Percentiles rank a stretch among this genome's conserved stretches.
These are phyloP conservation scores for Nakaseomyces delphensis DNA, from an alignment of 1,139 yeast species.

Conservation along the genomic window DNA sequence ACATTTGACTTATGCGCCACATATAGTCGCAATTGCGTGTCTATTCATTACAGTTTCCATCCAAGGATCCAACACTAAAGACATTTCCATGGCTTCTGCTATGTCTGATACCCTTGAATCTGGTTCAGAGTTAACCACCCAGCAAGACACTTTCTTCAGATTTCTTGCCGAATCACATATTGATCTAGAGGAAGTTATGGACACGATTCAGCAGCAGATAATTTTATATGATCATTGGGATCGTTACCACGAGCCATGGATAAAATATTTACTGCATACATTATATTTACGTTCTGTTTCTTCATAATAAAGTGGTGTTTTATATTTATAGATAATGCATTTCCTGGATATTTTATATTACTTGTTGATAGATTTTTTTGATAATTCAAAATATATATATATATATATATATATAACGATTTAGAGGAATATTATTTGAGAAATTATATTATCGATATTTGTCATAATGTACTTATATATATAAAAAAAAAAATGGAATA, in stretches of 20 bases:
- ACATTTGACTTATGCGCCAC: conserved; percentile 79
- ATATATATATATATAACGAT: too few relatives aligned
- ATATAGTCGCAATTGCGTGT: conserved; percentile 79
- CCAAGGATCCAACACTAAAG: conserved; percentile 14
- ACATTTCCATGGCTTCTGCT: background rate
- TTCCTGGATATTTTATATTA: too few relatives aligned
- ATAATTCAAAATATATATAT: too few relatives aligned
- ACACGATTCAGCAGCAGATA: conserved; percentile 73
- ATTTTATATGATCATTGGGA: conserved; percentile 81
- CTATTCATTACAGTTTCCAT: conserved; percentile 33
- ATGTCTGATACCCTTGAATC: conserved; percentile 3
- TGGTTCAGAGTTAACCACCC: background rate
- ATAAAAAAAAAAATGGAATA: background rate
- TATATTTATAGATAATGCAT: too few relatives aligned
- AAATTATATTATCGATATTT: too few relatives aligned
- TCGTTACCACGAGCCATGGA: conserved; percentile 56
- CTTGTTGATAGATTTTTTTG: background rate
- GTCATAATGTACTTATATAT: too few relatives aligned
- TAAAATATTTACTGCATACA: conserved; percentile 29
- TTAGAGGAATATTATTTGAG: too few relatives aligned
- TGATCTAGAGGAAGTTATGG: conserved; percentile 66
- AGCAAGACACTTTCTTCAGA: conserved; percentile 39
- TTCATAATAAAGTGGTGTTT: background rate
- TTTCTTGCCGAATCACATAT: conserved; percentile 70
- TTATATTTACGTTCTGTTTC: conserved; percentile 22